A percentile compares a stretch with the other conserved stretches of the same genome.
These are phyloP conservation scores for Ceratobasidium sp. DNA, from an alignment of 1,284 basidiomycete genomes.

Conservation along the genomic window DNA sequence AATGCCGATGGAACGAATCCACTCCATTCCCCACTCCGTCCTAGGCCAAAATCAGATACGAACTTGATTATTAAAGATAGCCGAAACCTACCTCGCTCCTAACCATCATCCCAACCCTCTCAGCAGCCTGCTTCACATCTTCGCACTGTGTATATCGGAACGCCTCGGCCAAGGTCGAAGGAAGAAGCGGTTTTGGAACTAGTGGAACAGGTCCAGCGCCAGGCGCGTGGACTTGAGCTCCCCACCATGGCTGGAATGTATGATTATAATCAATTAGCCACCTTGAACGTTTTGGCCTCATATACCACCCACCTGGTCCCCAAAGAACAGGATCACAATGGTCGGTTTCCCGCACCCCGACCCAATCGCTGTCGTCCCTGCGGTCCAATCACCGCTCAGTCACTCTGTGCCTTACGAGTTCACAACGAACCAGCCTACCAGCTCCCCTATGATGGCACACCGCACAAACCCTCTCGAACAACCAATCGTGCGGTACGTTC, in stretches of 20 bases:
- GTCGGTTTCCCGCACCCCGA: conserved; percentile 73
- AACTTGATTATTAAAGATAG: neutral
- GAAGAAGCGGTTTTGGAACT: conserved; percentile 66
- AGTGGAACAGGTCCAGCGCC: conserved; percentile 75
- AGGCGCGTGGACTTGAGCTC: conserved; percentile 70
- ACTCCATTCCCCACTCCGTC: conserved; percentile 66
- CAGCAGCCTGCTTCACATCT: conserved; percentile 64
- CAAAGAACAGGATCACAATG: conserved; percentile 77
- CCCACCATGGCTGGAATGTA: conserved; percentile 60
- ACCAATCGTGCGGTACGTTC: conserved; percentile 77
- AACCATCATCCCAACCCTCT: conserved; percentile 67
- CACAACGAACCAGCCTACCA: neutral
- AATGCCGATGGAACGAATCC: conserved; percentile 70
- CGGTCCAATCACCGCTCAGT: conserved; percentile 56
- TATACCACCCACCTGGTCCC: conserved; percentile 67
- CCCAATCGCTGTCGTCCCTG: conserved; percentile 58
- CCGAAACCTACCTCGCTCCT: conserved; percentile 61
- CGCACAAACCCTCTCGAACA: conserved; percentile 73
- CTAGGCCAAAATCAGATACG: conserved; percentile 53
- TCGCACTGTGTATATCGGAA: conserved; percentile 65
- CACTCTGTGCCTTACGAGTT: too few species aligned
- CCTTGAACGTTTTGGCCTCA: too few species aligned
- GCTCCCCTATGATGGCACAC: conserved; percentile 67
- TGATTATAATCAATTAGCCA: neutral
- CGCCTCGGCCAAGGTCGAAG: conserved; percentile 66